phyloP scores from a whole-genome alignment of 163 green algal species.

The Coccomyxa subellipsoidea region DNA sequence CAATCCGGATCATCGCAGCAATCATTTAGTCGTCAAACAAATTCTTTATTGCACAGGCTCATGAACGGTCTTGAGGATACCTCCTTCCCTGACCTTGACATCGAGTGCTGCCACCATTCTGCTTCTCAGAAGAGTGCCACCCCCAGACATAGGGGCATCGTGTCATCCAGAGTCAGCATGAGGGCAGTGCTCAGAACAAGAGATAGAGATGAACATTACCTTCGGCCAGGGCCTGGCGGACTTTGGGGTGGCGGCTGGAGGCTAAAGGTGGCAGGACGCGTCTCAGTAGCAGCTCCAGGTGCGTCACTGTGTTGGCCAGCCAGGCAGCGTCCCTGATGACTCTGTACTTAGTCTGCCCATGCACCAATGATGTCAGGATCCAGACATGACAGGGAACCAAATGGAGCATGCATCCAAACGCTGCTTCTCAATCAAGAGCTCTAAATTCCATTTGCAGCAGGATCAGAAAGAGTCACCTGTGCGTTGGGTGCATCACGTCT shows the following conservation, averaged over 20 bases:
- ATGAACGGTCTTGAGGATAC: too few relatives aligned
- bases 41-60: too few relatives aligned
- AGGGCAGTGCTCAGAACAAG: not conserved
- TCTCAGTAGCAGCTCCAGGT: slow-evolving; percentile 42
- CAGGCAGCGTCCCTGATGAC: slow-evolving; percentile 39
- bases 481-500: not conserved
- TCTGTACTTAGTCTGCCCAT: slow-evolving; percentile 8
- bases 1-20: not conserved
- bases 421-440: not conserved
- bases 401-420: too few relatives aligned
- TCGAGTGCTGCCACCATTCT: too few relatives aligned
- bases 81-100: too few relatives aligned
- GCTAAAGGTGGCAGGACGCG: slow-evolving; percentile 52
- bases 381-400: too few relatives aligned
- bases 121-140: too few relatives aligned
- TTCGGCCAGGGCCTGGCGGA: slow-evolving; percentile 41
- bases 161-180: not conserved
- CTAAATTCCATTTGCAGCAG: too few relatives aligned
- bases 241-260: slow-evolving; percentile 40
- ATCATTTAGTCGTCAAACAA: not conserved
- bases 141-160: too few relatives aligned
- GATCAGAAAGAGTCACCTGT: not conserved
- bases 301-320: slow-evolving; percentile 34
- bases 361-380: not conserved
- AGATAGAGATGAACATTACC: not conserved